Evolutionary conservation across 805 yeast genomes (phyloP).

Genomic region (Hyphopichia homilentoma): DNA sequence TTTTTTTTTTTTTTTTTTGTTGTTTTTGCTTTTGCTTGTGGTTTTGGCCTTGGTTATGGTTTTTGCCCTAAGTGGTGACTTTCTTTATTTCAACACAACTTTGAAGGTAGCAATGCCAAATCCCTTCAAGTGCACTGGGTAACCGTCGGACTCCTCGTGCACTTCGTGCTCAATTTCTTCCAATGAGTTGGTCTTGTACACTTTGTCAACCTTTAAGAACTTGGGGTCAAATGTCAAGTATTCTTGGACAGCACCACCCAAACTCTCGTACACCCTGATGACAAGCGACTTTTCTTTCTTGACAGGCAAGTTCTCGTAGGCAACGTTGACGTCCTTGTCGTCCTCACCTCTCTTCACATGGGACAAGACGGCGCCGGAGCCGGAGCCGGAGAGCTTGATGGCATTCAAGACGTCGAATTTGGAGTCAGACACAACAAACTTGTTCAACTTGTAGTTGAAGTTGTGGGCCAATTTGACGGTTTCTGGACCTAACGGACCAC

Average conservation of each 20-base stretch:
- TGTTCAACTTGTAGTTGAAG: conserved; percentile 56
- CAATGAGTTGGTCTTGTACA: conserved; percentile 55
- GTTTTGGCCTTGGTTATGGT: no score
- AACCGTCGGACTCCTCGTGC: conserved; percentile 29
- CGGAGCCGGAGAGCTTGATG: conserved; percentile 41
- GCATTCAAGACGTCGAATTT: conserved; percentile 13
- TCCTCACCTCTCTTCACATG: conserved; percentile 86
- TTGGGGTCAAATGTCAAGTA: conserved; percentile 38
- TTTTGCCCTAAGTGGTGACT: no score
- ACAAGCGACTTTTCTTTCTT: conserved; percentile 45
- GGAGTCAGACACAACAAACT: conserved; percentile 9
- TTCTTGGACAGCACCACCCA: conserved; percentile 75
- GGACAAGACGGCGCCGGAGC: conserved; percentile 63
- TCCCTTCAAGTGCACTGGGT: conserved; percentile 51
- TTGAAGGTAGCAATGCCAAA: conserved; percentile 75
- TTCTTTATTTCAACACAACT: conserved; percentile 38
- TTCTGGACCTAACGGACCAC: conserved; percentile 57
- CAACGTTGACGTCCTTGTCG: conserved; percentile 53
- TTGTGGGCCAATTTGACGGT: conserved; percentile 75
- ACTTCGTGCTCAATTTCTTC: conserved; percentile 49
- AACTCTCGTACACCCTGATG: conserved; percentile 77
- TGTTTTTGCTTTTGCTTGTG: no score
- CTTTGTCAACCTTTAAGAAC: conserved; percentile 39
- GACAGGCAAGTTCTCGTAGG: conserved; percentile 44
- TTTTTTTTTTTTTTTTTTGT: no score